Percentiles rank a stretch among this genome's conserved stretches.
Conservation (phyloP, 2,329 filamentous ascomycete species). For the Juglanconis juglandina region DNA sequence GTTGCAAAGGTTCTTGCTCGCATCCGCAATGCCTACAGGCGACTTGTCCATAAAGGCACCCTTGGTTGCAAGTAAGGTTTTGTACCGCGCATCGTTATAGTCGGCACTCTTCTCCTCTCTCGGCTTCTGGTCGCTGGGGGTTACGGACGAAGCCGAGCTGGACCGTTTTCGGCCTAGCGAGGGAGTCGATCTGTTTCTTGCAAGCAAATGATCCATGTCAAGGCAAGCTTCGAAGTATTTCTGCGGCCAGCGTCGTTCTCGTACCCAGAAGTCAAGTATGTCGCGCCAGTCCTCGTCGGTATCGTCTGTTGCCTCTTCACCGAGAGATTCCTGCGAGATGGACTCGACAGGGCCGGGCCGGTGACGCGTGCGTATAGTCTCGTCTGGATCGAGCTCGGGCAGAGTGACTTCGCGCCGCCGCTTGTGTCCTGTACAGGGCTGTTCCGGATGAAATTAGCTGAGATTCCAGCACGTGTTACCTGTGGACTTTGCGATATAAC, state of each 20-base stretch:
- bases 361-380: neutral
- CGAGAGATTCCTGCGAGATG: neutral
- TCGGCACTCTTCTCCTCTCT: slow-evolving; percentile 35
- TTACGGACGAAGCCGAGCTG: slow-evolving; percentile 21
- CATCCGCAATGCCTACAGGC: slow-evolving; percentile 26
- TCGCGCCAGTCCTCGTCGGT: neutral
- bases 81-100: slow-evolving; percentile 35
- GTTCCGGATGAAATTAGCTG: neutral
- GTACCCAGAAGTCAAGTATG: slow-evolving; percentile 6
- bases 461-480: neutral
- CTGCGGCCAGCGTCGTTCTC: slow-evolving; percentile 20
- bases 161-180: slow-evolving; percentile 17
- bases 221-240: neutral
- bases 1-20: slow-evolving; percentile 29
- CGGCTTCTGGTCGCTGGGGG: slow-evolving; percentile 36
- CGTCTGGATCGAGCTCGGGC: neutral
- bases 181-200: slow-evolving; percentile 9
- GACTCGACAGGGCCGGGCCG: neutral
- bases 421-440: neutral
- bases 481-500: neutral
- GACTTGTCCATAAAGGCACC: slow-evolving; percentile 38
- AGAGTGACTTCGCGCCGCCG: neutral
- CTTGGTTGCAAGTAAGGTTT: slow-evolving; percentile 34
- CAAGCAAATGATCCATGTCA: slow-evolving; percentile 13
- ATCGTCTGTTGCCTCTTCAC: neutral